phyloP scores from a whole-genome alignment of 192 early-diverging fungal genomes.

The Coemansia sp. region DNA sequence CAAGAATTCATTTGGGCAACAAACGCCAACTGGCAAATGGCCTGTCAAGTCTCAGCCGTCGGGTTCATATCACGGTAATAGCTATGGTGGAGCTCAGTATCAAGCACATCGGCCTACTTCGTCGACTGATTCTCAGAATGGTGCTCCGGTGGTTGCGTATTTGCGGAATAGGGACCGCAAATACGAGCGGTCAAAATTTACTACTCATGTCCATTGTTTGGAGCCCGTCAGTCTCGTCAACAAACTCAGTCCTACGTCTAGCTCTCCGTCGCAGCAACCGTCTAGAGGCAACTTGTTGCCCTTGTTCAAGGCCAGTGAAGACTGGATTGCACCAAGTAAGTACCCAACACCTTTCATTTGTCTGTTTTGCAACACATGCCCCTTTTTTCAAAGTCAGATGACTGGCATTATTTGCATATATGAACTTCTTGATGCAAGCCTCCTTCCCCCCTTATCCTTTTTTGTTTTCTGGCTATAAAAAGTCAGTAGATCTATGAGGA shows the following conservation, averaged over 20 bases:
- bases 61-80: background rate
- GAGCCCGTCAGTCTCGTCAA: slow-evolving; percentile 38
- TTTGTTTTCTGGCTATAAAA: background rate
- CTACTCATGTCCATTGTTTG: slow-evolving; percentile 41
- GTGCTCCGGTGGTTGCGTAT: slow-evolving; percentile 23
- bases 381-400: background rate
- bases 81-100: background rate
- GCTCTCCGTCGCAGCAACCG: background rate
- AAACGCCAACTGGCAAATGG: background rate
- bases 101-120: background rate
- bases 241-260: slow-evolving; percentile 4
- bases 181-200: slow-evolving; percentile 34
- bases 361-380: too few species aligned
- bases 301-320: slow-evolving; percentile 51
- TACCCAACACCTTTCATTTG: slow-evolving; percentile 22
- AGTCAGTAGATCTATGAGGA: background rate
- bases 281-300: slow-evolving; percentile 41
- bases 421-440: slow-evolving; percentile 28
- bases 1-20: background rate
- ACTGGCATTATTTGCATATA: slow-evolving; percentile 28
- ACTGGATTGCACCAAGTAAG: slow-evolving; percentile 57
- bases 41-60: background rate
- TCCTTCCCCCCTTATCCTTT: background rate
- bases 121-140: slow-evolving; percentile 15
- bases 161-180: slow-evolving; percentile 28